Base-by-base conservation (phyloP, 306 rosid species). In the Lablab purpureus region DNA sequence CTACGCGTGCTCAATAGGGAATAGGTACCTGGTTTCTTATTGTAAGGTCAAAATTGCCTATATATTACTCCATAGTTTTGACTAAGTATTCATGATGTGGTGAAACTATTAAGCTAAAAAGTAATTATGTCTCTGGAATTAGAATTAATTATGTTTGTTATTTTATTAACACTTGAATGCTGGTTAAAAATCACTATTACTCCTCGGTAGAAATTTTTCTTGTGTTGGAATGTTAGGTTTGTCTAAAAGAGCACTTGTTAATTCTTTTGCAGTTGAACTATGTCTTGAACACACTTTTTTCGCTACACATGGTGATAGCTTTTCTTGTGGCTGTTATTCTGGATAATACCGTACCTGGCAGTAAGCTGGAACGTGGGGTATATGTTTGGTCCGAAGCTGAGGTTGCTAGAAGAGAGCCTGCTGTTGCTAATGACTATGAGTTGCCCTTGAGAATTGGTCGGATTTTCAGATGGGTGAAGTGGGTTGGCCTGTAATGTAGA, bases 321-420 rank as follows among this genome's bases (percentile, higher is more conserved):
- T 93, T 95, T 86, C 86, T 95, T 37, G 94, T 87, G 25, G 99
- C 98, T 56, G 82, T 90, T 74, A 85, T 93, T 82, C 96, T 95
- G 78, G 98, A 95, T 80, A 93, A 95, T 75, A 93, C 99, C 4
- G 98, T 95, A 52, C 99, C 99, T n/a, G 99, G 99, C 49, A 91
- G 93, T 75, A 84, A 77, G 84, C 93, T 87, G 78, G 99, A 95
- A 86, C 97, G 97, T 2, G 99, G 99, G 71, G 99, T 95, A 27
- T 95, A 95, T 43, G 94, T 93, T 65, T 95, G 99, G 99, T 89
- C 98, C 0, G 94, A 95, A 54, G 71, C 89, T 0, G 99, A 95
- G 74, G 87, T 84, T 80, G 98, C 93, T 34, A 87, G 81, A 84
- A 87, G 92, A 80, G 99, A 95, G 68, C 94, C 93, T 56, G 94